These are phyloP conservation scores for Lojkania enalia DNA, from an alignment of 2,329 filamentous ascomycete genomes.

Conservation along the genomic window DNA sequence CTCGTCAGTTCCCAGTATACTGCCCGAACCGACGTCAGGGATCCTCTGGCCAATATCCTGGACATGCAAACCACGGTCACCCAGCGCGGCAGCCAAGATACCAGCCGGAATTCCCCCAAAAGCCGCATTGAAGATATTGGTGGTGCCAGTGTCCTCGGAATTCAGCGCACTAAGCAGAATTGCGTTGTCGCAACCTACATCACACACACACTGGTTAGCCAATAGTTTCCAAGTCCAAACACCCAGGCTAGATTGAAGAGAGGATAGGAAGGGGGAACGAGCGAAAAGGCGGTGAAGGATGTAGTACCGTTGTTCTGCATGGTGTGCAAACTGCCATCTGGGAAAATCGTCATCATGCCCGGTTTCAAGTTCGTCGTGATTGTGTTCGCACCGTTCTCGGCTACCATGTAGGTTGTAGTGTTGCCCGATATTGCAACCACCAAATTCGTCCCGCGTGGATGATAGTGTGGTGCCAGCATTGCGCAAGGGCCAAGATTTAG, in stretches of 20 bases:
- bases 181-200: conserved; percentile 52
- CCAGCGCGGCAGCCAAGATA: conserved; percentile 51
- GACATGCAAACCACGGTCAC: conserved; percentile 38
- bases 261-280: not conserved
- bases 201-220: no score
- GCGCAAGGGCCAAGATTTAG: conserved; percentile 55
- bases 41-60: conserved; percentile 38
- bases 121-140: conserved; percentile 50
- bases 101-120: conserved; percentile 47
- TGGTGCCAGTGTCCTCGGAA: conserved; percentile 55
- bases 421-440: conserved; percentile 54
- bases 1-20: conserved; percentile 45
- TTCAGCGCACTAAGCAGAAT: conserved; percentile 56
- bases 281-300: conserved; percentile 16
- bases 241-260: not conserved
- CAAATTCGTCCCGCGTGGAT: conserved; percentile 55
- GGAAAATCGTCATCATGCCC: conserved; percentile 57
- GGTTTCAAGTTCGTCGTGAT: conserved; percentile 48
- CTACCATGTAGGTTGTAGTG: conserved; percentile 56
- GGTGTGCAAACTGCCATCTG: conserved; percentile 51
- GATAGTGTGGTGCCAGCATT: conserved; percentile 56
- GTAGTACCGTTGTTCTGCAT: conserved; percentile 58
- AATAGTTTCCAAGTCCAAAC: not conserved
- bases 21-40: conserved; percentile 48
- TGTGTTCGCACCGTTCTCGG: conserved; percentile 54